These are phyloP conservation scores for Ceratobasidium sp. DNA, from an alignment of 1,284 basidiomycete genomes.

Conservation along the genomic window DNA sequence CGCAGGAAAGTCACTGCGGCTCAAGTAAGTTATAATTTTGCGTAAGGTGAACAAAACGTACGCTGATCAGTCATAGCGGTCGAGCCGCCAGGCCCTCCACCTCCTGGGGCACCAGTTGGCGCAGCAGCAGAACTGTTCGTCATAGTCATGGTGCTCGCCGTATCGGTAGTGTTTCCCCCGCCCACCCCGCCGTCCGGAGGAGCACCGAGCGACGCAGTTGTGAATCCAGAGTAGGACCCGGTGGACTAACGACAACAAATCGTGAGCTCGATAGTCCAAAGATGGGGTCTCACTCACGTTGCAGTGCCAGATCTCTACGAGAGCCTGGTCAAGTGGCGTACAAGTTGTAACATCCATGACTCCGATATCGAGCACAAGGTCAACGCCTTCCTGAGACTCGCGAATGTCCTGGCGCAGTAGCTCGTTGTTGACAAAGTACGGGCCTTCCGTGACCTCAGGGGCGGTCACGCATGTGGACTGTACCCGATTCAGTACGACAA, in stretches of 20 bases:
- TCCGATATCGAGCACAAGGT: constrained; percentile 70
- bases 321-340: constrained; percentile 70
- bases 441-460: constrained; percentile 59
- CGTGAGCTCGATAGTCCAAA: neutral
- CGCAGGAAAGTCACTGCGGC: constrained; percentile 63
- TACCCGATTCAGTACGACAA: neutral
- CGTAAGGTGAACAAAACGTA: constrained; percentile 49
- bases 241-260: constrained; percentile 47
- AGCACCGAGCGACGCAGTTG: constrained; percentile 49
- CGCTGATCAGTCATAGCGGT: constrained; percentile 47
- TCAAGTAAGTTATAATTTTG: neutral
- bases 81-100: constrained; percentile 29
- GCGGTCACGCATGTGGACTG: constrained; percentile 51
- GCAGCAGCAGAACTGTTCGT: constrained; percentile 7
- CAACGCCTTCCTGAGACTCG: constrained; percentile 64
- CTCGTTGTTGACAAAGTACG: constrained; percentile 62
- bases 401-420: constrained; percentile 63
- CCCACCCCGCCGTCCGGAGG: constrained; percentile 17
- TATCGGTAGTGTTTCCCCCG: constrained; percentile 16
- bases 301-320: constrained; percentile 76
- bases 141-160: neutral
- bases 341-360: constrained; percentile 80
- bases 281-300: constrained; percentile 49
- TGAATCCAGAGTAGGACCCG: constrained; percentile 60
- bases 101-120: constrained; percentile 12